These are phyloP conservation scores for Lasiodiplodia theobromae DNA, from an alignment of 2,329 filamentous ascomycete species.

Conservation along the genomic window DNA sequence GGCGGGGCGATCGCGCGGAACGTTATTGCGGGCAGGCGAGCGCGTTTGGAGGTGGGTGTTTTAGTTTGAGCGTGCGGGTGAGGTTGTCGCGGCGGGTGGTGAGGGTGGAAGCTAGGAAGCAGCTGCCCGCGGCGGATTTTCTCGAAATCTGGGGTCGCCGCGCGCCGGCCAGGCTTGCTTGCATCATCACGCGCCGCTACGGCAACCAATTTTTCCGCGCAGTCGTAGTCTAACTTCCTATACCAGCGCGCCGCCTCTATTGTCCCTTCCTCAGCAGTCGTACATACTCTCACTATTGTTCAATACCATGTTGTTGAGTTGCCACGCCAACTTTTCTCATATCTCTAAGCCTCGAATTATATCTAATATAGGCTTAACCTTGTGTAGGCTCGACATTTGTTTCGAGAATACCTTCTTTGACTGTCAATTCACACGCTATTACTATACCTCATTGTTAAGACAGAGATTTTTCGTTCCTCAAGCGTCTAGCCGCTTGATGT, in stretches of 20 bases:
- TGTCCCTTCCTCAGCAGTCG: background rate
- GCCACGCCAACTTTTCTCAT: background rate
- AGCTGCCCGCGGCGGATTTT: constrained; percentile 16
- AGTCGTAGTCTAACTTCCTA: background rate
- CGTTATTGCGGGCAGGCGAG: background rate
- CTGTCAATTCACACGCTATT: background rate
- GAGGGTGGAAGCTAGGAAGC: constrained; percentile 3
- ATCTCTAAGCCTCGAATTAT: background rate
- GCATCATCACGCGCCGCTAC: constrained; percentile 16
- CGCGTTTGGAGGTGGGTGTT: background rate
- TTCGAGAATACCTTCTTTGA: background rate
- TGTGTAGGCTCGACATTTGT: background rate
- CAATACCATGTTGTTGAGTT: background rate
- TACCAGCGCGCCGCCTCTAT: background rate
- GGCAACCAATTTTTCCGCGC: constrained; percentile 7
- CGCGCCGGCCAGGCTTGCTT: constrained; percentile 9
- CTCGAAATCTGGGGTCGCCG: constrained; percentile 11
- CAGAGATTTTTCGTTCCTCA: background rate
- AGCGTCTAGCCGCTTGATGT: background rate
- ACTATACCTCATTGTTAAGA: background rate
- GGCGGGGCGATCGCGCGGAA: background rate
- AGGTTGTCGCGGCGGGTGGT: background rate
- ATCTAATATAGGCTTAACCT: background rate
- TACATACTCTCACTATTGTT: background rate
- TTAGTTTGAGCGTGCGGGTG: background rate